Conservation (phyloP, 164 flowering plant species). For the Brasenia schreberi region DNA sequence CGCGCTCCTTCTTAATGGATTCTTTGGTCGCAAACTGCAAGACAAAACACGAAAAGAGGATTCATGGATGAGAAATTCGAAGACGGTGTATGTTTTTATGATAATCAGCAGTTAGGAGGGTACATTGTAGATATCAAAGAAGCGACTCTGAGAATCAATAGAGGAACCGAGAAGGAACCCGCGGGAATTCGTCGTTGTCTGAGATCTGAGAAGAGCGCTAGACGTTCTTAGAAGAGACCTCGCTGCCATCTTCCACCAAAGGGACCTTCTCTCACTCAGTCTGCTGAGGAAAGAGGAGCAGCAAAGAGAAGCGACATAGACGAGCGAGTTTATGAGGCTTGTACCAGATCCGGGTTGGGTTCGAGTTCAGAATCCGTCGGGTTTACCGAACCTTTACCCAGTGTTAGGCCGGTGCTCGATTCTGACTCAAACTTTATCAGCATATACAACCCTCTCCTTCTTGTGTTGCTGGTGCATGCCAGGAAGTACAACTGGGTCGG, state of each 20-base stretch:
- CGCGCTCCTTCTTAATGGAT: constrained; percentile 74
- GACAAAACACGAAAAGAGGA: neutral
- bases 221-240: neutral
- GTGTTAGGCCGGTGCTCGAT: no score
- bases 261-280: no score
- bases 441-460: no score
- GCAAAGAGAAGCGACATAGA: no score
- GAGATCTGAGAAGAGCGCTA: neutral
- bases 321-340: no score
- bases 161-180: constrained; percentile 5
- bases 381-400: no score
- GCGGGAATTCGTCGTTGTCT: neutral
- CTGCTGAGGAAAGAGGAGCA: no score
- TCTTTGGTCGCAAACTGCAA: constrained; percentile 54
- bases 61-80: neutral
- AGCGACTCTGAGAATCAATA: constrained; percentile 25
- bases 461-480: no score
- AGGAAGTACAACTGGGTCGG: no score
- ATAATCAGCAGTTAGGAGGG: neutral
- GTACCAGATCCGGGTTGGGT: no score
- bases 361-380: no score
- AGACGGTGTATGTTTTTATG: neutral
- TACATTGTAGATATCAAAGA: constrained; percentile 71
- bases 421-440: no score
- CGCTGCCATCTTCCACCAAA: neutral